Percentiles rank a stretch among this genome's conserved stretches.
Evolutionary conservation across 163 green algal species (phyloP).

Genomic region (Prototheca wickerhamii): DNA sequence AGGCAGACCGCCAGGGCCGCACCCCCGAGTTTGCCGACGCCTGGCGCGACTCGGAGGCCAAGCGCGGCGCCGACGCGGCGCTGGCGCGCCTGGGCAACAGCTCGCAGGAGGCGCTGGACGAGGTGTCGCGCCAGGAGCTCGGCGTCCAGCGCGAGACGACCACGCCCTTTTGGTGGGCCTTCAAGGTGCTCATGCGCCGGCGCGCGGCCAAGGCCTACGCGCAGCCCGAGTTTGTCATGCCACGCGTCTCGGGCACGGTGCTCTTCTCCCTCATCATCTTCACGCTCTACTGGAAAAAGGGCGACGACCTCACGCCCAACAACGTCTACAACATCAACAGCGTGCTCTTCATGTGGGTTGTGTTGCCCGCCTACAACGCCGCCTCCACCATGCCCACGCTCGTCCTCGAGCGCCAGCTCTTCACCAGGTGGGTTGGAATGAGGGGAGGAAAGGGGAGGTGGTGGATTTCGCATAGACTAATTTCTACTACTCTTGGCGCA

Average conservation of each 20-base stretch:
- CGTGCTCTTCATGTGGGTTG: constrained; percentile 43
- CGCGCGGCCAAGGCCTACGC: constrained; percentile 52
- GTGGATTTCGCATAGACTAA: not conserved
- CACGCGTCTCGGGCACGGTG: constrained; percentile 68
- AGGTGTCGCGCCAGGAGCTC: constrained; percentile 11
- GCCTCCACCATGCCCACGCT: constrained; percentile 39
- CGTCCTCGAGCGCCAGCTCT: constrained; percentile 33
- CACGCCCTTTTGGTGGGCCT: constrained; percentile 34
- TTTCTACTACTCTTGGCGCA: not conserved
- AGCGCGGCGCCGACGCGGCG: constrained; percentile 10
- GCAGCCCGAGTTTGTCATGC: constrained; percentile 52
- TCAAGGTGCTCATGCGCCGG: constrained; percentile 32
- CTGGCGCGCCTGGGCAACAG: constrained; percentile 11
- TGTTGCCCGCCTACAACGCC: constrained; percentile 33
- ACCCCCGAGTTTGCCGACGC: constrained; percentile 27
- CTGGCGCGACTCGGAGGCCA: constrained; percentile 18
- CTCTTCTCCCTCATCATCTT: constrained; percentile 51
- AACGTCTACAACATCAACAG: constrained; percentile 22
- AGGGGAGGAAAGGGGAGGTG: not conserved
- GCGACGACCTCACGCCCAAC: constrained; percentile 9
- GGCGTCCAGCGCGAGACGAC: constrained; percentile 22
- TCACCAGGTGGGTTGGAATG: constrained; percentile 8
- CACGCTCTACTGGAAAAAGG: constrained; percentile 45
- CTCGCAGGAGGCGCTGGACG: not conserved
- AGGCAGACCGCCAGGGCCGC: constrained; percentile 37